Base-by-base conservation (phyloP, 495 filamentous ascomycete species). In the Penicillium diatomitis region DNA sequence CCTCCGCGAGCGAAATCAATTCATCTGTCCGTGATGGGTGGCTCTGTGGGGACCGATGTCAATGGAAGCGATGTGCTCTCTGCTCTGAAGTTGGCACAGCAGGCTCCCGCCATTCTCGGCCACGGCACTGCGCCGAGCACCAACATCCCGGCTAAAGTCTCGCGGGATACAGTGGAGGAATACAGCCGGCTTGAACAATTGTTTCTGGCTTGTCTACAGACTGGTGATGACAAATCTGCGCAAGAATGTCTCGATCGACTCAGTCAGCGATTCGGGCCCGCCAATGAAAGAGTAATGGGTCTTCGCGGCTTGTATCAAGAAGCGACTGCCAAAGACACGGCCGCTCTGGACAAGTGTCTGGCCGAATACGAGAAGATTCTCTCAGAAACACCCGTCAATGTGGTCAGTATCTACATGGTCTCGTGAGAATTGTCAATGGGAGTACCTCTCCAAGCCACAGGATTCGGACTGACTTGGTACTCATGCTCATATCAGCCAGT, bases 151-250 rank as follows among this genome's bases (percentile, higher is more conserved):
- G 41, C 55, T 29, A 49, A 29, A 6, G 46, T 48, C n/a, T 50
- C 55, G 11, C 12, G 49, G 32, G 89, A 95, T 57, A 81, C 82
- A 1, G 75, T 84, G 37, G 87, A 91, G 50, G 70, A 83, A 60
- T 97, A 90, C 86, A 72, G 75, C 3, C 74, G 69, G n/a, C 83
- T 89, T 60, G 92, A 97, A 65, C 88, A 91, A 61, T 77, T 96
- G 29, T 66, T 96, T 46, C 69, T 91, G 11, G 81, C 90, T 6
- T 92, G 85, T 60, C 74, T 97, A n/a, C 84, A 85, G 4, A 88
- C 86, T 6, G 84, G 87, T 11, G 87, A 97, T 60, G 86, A 95
- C 53, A 65, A 73, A 52, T 80, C 86, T 40, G 92, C 92, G 8
- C 76, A 79, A 45, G 54, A 73, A 49, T 90, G 85, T 58, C 80